phyloP scores from a whole-genome alignment of 306 rosid species.

The Vigna hirtella region DNA sequence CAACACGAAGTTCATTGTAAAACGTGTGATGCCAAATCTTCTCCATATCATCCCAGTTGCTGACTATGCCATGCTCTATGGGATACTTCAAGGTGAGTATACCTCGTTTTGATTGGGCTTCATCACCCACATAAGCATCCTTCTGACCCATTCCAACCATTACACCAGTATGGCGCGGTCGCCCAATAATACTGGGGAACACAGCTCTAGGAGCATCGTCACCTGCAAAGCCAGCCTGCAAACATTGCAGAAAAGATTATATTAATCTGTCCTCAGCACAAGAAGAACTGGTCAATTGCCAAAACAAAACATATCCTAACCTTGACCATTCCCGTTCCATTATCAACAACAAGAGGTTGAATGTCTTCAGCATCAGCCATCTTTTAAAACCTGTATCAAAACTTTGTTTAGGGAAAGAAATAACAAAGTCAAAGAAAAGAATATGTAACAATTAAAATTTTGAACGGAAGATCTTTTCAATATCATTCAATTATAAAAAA shows the following conservation, averaged over 20 bases:
- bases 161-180: constrained; percentile 74
- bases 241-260: constrained; percentile 3
- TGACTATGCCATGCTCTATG: constrained; percentile 78
- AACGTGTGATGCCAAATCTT: constrained; percentile 80
- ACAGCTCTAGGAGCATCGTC: constrained; percentile 78
- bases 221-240: constrained; percentile 75
- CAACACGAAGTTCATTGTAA: constrained; percentile 74
- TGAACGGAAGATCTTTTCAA: background rate
- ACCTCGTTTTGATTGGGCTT: constrained; percentile 75
- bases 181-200: constrained; percentile 70
- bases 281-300: background rate
- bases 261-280: background rate
- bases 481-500: constrained; percentile 12
- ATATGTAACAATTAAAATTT: background rate
- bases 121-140: constrained; percentile 79
- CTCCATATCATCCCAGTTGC: constrained; percentile 85
- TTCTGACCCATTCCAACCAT: constrained; percentile 81
- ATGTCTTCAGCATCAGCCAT: constrained; percentile 71
- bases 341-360: constrained; percentile 75
- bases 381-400: constrained; percentile 41
- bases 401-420: background rate
- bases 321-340: constrained; percentile 81
- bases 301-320: constrained; percentile 38
- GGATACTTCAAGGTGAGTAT: constrained; percentile 74
- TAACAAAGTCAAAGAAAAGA: background rate